phyloP scores from a whole-genome alignment of 1,139 yeast genomes.

The Suhomyces guaymorum region DNA sequence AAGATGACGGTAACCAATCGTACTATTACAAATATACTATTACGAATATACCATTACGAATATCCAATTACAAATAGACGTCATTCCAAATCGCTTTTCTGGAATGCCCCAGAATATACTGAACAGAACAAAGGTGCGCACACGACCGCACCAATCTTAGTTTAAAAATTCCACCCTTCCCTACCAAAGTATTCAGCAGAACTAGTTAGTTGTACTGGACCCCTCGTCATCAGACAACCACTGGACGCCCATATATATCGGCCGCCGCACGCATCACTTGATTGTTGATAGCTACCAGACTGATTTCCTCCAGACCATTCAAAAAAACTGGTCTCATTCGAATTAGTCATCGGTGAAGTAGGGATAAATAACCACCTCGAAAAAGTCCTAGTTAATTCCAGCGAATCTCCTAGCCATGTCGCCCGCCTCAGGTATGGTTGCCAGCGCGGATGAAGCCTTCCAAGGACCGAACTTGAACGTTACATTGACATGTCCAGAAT shows the following conservation, averaged over 20 bases:
- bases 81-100: too few relatives aligned
- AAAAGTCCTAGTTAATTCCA: slow-evolving; percentile 1
- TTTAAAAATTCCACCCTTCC: too few relatives aligned
- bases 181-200: too few relatives aligned
- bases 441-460: slow-evolving; percentile 28
- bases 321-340: neutral
- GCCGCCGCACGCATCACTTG: slow-evolving; percentile 5
- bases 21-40: too few relatives aligned
- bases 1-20: too few relatives aligned
- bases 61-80: too few relatives aligned
- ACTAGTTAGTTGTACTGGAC: slow-evolving; percentile 3
- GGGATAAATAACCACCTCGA: neutral
- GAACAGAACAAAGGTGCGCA: too few relatives aligned
- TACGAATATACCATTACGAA: too few relatives aligned
- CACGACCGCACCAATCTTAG: too few relatives aligned
- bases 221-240: slow-evolving; percentile 3
- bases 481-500: slow-evolving; percentile 91
- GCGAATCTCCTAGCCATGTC: slow-evolving; percentile 5
- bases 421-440: slow-evolving; percentile 8
- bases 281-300: slow-evolving; percentile 6
- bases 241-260: neutral
- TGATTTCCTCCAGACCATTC: neutral
- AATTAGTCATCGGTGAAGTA: slow-evolving; percentile 2
- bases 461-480: slow-evolving; percentile 79
- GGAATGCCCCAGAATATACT: too few relatives aligned